Evolutionary conservation across 2,329 filamentous ascomycete genomes (phyloP).

Genomic region (Diplodia corticola): DNA sequence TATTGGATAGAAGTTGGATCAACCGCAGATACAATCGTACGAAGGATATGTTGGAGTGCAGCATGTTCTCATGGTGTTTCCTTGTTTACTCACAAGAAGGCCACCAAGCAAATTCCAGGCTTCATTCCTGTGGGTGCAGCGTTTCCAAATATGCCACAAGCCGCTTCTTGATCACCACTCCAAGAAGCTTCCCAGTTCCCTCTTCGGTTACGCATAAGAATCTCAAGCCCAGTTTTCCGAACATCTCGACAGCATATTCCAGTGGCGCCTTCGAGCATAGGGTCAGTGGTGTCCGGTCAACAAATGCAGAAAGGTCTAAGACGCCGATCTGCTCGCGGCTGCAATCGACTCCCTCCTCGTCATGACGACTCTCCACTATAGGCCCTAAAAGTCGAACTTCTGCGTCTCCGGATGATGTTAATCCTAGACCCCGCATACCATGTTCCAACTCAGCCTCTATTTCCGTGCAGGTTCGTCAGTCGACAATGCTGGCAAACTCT

Average conservation of each 20-base stretch:
- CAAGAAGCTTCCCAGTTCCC: slow-evolving; percentile 51
- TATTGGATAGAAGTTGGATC: background rate
- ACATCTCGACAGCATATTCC: slow-evolving; percentile 62
- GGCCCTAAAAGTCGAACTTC: slow-evolving; percentile 44
- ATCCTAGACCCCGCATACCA: slow-evolving; percentile 43
- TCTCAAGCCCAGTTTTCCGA: slow-evolving; percentile 57
- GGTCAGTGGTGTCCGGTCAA: slow-evolving; percentile 56
- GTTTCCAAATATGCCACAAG: slow-evolving; percentile 55
- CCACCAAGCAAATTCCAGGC: background rate
- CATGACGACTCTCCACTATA: slow-evolving; percentile 27
- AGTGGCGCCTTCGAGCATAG: slow-evolving; percentile 55
- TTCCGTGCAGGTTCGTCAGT: background rate
- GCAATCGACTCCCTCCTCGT: slow-evolving; percentile 27
- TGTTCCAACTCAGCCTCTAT: slow-evolving; percentile 55
- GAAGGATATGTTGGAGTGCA: background rate
- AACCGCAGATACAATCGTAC: background rate
- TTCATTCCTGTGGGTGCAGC: slow-evolving; percentile 27
- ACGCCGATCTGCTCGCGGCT: slow-evolving; percentile 26
- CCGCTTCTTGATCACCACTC: slow-evolving; percentile 61
- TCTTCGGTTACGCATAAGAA: slow-evolving; percentile 57
- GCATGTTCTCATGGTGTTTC: background rate
- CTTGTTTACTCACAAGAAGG: background rate
- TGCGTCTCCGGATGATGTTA: slow-evolving; percentile 35
- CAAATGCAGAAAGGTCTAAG: slow-evolving; percentile 51
- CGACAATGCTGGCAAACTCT: slow-evolving; percentile 20